These are phyloP conservation scores for Graphiopsis chlorocephala DNA, from an alignment of 2,329 filamentous ascomycete genomes.

Conservation along the genomic window DNA sequence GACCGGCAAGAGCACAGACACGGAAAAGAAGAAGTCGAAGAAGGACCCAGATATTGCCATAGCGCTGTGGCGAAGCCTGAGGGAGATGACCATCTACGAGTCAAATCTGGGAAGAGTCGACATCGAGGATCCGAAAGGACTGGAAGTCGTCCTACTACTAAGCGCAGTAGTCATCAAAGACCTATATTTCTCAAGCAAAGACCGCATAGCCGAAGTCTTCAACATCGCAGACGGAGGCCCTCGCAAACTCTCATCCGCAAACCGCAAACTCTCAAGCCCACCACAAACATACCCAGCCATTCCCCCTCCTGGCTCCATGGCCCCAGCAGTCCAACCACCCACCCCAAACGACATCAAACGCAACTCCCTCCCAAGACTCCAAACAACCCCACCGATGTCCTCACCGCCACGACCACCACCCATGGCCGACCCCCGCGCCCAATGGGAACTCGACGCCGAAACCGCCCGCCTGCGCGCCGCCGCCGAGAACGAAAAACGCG, in stretches of 20 bases:
- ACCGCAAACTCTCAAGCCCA: constrained; percentile 28
- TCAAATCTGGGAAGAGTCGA: constrained; percentile 88
- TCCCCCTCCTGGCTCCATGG: background rate
- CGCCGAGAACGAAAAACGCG: constrained; percentile 44
- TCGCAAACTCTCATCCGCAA: constrained; percentile 26
- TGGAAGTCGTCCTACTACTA: constrained; percentile 75
- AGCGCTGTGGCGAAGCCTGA: constrained; percentile 75
- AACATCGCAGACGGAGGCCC: constrained; percentile 58
- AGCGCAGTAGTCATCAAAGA: constrained; percentile 61
- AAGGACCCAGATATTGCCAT: constrained; percentile 88
- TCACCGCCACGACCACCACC: constrained; percentile 31
- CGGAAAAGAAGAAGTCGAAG: constrained; percentile 61
- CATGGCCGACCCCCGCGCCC: constrained; percentile 49
- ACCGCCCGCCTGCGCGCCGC: constrained; percentile 46
- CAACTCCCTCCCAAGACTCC: constrained; percentile 28
- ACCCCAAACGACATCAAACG: constrained; percentile 23
- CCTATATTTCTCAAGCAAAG: constrained; percentile 51
- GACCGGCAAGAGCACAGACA: constrained; percentile 68
- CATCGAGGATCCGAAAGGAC: constrained; percentile 87
- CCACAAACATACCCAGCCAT: constrained; percentile 18
- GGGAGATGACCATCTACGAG: constrained; percentile 86
- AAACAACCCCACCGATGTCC: constrained; percentile 22
- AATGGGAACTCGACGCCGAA: constrained; percentile 53
- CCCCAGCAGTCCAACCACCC: constrained; percentile 7
- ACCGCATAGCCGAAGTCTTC: constrained; percentile 70